phyloP scores from a whole-genome alignment of 257 asterid genomes.

The Penstemon eatonii region DNA sequence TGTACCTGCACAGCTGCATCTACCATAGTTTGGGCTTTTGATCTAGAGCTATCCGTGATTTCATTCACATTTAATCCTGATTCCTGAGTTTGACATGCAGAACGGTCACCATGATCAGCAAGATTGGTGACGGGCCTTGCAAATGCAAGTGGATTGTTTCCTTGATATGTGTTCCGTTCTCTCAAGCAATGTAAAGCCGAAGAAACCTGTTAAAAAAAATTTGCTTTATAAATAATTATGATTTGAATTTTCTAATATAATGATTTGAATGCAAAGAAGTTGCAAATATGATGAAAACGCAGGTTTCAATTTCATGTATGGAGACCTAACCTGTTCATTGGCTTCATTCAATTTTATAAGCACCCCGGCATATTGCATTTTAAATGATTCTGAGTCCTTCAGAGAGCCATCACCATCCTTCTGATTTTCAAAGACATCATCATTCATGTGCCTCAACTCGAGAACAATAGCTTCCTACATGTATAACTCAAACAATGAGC shows the following conservation, averaged over 20 bases:
- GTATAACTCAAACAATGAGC: conserved; percentile 38
- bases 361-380: conserved; percentile 81
- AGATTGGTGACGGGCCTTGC: conserved; percentile 42
- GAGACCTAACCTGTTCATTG: conserved; percentile 64
- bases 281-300: conserved; percentile 4
- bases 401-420: conserved; percentile 48
- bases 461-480: conserved; percentile 78
- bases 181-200: conserved; percentile 67
- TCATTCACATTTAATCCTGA: conserved; percentile 63
- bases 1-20: conserved; percentile 88
- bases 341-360: conserved; percentile 70
- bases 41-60: conserved; percentile 72
- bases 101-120: conserved; percentile 49
- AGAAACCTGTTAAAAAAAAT: conserved; percentile 56
- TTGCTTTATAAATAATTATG: conserved; percentile 9
- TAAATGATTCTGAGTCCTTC: conserved; percentile 74
- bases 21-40: conserved; percentile 79
- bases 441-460: conserved; percentile 81
- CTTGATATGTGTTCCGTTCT: conserved; percentile 76
- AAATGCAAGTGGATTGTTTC: conserved; percentile 45
- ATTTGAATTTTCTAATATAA: not conserved
- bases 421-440: conserved; percentile 62
- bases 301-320: conserved; percentile 13
- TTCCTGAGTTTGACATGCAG: conserved; percentile 54
- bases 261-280: conserved; percentile 16